phyloP scores from a whole-genome alignment of 495 filamentous ascomycete species.

The Ramalina intermedia region DNA sequence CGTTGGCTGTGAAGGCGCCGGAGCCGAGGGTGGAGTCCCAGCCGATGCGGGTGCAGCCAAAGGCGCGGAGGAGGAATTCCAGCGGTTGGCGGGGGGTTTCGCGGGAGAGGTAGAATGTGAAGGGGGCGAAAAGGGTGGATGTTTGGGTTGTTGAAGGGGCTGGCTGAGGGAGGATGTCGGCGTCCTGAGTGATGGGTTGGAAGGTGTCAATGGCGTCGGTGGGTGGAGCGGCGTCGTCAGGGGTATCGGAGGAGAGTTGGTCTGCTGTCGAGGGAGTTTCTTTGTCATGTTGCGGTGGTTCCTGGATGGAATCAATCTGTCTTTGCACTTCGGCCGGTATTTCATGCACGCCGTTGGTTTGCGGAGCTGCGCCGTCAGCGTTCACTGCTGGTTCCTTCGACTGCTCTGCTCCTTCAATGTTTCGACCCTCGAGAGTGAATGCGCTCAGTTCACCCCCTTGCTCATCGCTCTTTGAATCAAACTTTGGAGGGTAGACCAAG shows the following conservation, averaged over 20 bases:
- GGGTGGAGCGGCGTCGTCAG: constrained; percentile 29
- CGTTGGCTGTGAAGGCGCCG: constrained; percentile 80
- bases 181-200: constrained; percentile 58
- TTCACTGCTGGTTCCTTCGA: constrained; percentile 24
- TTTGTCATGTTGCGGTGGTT: constrained; percentile 24
- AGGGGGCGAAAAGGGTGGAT: constrained; percentile 63
- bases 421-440: constrained; percentile 68
- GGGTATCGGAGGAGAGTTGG: constrained; percentile 2
- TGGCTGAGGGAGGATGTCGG: constrained; percentile 78
- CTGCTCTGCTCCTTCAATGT: constrained; percentile 38
- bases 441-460: constrained; percentile 82
- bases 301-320: constrained; percentile 39
- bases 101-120: constrained; percentile 84
- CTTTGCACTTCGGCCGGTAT: constrained; percentile 36
- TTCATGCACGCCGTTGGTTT: constrained; percentile 19
- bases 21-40: constrained; percentile 85
- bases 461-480: constrained; percentile 75
- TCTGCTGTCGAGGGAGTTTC: constrained; percentile 24
- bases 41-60: constrained; percentile 89
- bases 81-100: constrained; percentile 83
- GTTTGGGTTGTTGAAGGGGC: constrained; percentile 37
- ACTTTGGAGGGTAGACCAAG: constrained; percentile 86
- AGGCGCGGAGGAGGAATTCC: constrained; percentile 86
- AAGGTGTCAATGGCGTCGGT: constrained; percentile 77
- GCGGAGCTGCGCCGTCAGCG: constrained; percentile 22